Conservation (phyloP, 176 grass and related monocot genomes). For the Oryza officinalis region DNA sequence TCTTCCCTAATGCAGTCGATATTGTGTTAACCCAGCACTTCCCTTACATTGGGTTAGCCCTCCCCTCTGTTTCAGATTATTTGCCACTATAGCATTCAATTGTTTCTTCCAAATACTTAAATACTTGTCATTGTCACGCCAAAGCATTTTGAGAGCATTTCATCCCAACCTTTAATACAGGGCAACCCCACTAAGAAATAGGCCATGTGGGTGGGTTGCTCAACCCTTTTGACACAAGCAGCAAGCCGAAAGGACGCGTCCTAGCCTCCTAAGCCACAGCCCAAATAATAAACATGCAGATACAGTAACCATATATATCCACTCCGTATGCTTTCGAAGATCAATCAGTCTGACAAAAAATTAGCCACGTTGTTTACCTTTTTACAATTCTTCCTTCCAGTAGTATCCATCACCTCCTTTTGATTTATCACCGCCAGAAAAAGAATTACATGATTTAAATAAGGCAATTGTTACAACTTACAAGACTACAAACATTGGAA, state of each 20-base stretch:
- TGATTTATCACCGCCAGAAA: neutral
- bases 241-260: neutral
- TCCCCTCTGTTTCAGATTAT: too few species aligned
- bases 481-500: neutral
- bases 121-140: too few species aligned
- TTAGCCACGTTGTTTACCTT: neutral
- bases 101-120: too few species aligned
- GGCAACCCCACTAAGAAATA: too few species aligned
- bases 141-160: too few species aligned
- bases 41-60: neutral
- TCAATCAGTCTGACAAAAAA: neutral
- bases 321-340: too few species aligned
- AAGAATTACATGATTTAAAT: constrained; percentile 21
- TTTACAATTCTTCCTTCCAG: neutral
- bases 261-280: neutral
- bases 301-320: neutral
- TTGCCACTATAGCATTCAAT: too few species aligned
- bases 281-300: neutral
- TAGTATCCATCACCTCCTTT: neutral
- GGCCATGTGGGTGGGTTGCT: neutral
- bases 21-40: neutral
- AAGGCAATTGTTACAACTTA: constrained; percentile 34
- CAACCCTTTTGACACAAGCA: neutral
- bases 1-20: neutral
- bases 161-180: too few species aligned